Percentiles rank a stretch among this genome's conserved stretches.
These are phyloP conservation scores for Aristolochia californica DNA, from an alignment of 164 flowering plant genomes.

Conservation along the genomic window DNA sequence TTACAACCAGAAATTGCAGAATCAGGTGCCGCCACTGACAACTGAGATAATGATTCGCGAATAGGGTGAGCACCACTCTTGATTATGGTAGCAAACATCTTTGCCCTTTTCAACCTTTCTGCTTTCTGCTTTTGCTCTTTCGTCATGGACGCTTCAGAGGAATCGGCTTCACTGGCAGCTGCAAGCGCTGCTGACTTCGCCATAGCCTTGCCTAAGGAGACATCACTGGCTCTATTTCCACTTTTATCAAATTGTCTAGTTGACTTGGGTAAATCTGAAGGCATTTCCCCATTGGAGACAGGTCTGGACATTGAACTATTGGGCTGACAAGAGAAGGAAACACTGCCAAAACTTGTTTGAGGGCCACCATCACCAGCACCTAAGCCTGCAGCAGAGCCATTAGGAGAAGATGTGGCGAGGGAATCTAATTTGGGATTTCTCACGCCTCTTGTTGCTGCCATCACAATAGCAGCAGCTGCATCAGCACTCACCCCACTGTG, in stretches of 20 bases:
- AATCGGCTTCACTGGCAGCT: constrained; percentile 60
- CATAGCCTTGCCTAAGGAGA: constrained; percentile 31
- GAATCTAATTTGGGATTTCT: constrained; percentile 37
- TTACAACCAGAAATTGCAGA: constrained; percentile 25
- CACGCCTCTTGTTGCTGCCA: constrained; percentile 80
- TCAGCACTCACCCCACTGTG: constrained; percentile 41
- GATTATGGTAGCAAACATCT: constrained; percentile 81
- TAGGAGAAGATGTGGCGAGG: constrained; percentile 25
- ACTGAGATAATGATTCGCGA: constrained; percentile 23
- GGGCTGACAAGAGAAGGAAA: constrained; percentile 17
- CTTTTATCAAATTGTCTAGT: constrained; percentile 4
- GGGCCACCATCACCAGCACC: constrained; percentile 23
- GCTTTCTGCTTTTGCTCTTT: constrained; percentile 77
- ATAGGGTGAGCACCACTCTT: constrained; percentile 40
- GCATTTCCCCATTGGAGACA: constrained; percentile 20
- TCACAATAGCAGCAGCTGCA: constrained; percentile 86
- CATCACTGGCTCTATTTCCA: constrained; percentile 5
- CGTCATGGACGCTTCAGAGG: constrained; percentile 59
- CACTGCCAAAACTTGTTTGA: constrained; percentile 20
- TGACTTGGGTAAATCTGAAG: constrained; percentile 14
- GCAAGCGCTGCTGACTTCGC: constrained; percentile 51
- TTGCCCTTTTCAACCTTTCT: constrained; percentile 87
- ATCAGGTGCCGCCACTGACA: constrained; percentile 41
- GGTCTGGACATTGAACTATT: constrained; percentile 16
- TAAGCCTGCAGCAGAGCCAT: constrained; percentile 18